phyloP scores from a whole-genome alignment of 768 basidiomycete species.

The Lactarius pseudohatsudake region DNA sequence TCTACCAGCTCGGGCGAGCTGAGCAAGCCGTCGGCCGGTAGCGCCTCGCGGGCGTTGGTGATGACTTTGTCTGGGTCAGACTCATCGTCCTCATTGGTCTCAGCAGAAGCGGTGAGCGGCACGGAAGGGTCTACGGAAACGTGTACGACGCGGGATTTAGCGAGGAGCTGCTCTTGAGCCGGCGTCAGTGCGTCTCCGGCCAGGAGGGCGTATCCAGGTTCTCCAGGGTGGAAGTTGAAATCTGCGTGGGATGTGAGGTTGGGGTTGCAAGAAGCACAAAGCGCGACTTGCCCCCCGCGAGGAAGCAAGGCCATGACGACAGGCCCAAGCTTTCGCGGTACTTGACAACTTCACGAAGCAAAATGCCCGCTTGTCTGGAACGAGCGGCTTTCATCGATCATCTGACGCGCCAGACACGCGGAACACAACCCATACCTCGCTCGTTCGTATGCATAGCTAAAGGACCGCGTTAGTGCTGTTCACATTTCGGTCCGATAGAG shows the following conservation, averaged over 20 bases:
- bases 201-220: constrained; percentile 79
- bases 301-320: constrained; percentile 70
- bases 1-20: constrained; percentile 52
- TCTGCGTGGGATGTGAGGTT: constrained; percentile 46
- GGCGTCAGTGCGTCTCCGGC: constrained; percentile 57
- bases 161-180: constrained; percentile 53
- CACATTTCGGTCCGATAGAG: not conserved
- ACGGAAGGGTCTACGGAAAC: constrained; percentile 64
- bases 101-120: constrained; percentile 31
- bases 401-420: not conserved
- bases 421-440: constrained; percentile 49
- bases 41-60: constrained; percentile 66
- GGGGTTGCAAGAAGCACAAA: not conserved
- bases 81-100: constrained; percentile 45
- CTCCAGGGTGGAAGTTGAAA: constrained; percentile 86
- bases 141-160: constrained; percentile 70
- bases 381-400: not conserved
- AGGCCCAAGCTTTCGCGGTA: constrained; percentile 51
- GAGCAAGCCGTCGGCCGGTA: constrained; percentile 66
- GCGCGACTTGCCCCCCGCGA: constrained; percentile 70
- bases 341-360: constrained; percentile 59
- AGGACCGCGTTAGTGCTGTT: constrained; percentile 1
- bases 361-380: constrained; percentile 71
- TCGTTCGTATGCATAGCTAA: constrained; percentile 80
- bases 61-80: constrained; percentile 70